Base-by-base conservation (phyloP, 495 filamentous ascomycete species). In the Neurospora cerealis region DNA sequence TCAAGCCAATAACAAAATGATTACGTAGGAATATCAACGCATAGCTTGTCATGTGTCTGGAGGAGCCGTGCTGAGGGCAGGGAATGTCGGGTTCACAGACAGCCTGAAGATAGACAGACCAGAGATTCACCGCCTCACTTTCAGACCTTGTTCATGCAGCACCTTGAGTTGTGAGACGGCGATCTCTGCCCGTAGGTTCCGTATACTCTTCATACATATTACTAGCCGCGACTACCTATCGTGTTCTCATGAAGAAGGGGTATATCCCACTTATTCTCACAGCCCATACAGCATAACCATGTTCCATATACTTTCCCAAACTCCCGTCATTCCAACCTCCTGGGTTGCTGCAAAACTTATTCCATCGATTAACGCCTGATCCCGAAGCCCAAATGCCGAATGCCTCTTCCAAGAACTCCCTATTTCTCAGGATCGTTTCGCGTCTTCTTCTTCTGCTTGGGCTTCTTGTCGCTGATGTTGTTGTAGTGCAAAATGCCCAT, bases 381-480 rank as follows among this genome's bases (percentile, higher is more conserved):
- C 54, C 54, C 28, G 1, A 66, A 66, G 15, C 54, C 21, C 28
- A 66, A 66, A 66, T 17, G 15, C 28, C 54, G 6, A 66, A 60
- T 60, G 28, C 54, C 28, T 36, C 28, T 36, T 4, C 32, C 15
- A 66, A 8, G 15, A 15, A 66, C 7, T 66, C 28, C 13, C 28
- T 66, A 32, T 69, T 72, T 76, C 73, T 75, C 80, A 62, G 54
- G 54, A 66, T 66, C 73, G 44, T 69, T 77, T 77, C 74, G 80
- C 79, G 42, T 75, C 78, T 75, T 77, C 70, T 79, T 75, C 78
- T 83, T 82, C 37, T 77, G 73, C 74, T 87, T 84, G 6, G 85
- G 85, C 74, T 83, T 81, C 80, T 86, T 85, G 75, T 84, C 86
- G 71, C 84, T 85, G 75, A 88, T 79, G 71, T 88, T 88, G 72